phyloP scores from a whole-genome alignment of 768 basidiomycete species.

The Tephrocybe sp. region DNA sequence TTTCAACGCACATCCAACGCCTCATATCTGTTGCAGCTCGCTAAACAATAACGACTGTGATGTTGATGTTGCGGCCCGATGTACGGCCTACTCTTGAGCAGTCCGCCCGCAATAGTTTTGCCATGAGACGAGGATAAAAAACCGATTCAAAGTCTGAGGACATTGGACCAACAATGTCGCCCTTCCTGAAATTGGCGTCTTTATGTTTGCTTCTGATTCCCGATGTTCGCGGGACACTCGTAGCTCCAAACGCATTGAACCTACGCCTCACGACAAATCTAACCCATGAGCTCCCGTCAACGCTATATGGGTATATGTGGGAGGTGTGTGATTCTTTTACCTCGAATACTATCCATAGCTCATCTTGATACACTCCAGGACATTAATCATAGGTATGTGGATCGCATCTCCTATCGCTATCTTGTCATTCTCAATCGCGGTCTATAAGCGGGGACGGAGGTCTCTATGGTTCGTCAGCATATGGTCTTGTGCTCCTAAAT shows the following conservation, averaged over 20 bases:
- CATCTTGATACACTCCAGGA: slow-evolving; percentile 18
- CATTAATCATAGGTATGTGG: slow-evolving; percentile 27
- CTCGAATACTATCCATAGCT: neutral
- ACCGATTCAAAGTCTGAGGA: neutral
- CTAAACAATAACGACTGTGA: neutral
- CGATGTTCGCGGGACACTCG: slow-evolving; percentile 12
- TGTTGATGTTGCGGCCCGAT: neutral
- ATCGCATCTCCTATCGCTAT: neutral
- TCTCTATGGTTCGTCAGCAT: slow-evolving; percentile 28
- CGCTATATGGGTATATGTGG: slow-evolving; percentile 34
- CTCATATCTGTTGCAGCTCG: too few relatives aligned
- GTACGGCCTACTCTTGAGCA: neutral
- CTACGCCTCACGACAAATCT: slow-evolving; percentile 25
- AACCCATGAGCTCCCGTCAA: slow-evolving; percentile 27
- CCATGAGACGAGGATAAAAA: neutral
- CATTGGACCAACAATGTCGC: neutral
- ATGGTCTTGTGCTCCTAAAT: neutral
- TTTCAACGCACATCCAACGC: too few relatives aligned
- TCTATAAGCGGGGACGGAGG: slow-evolving; percentile 34
- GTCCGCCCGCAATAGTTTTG: neutral
- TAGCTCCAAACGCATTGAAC: slow-evolving; percentile 26
- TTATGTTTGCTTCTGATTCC: slow-evolving; percentile 5
- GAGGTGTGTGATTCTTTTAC: slow-evolving; percentile 20
- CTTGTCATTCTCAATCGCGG: neutral
- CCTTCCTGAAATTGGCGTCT: neutral